Base-by-base conservation (phyloP, 768 basidiomycete genomes). In the Boletus coccyginus region DNA sequence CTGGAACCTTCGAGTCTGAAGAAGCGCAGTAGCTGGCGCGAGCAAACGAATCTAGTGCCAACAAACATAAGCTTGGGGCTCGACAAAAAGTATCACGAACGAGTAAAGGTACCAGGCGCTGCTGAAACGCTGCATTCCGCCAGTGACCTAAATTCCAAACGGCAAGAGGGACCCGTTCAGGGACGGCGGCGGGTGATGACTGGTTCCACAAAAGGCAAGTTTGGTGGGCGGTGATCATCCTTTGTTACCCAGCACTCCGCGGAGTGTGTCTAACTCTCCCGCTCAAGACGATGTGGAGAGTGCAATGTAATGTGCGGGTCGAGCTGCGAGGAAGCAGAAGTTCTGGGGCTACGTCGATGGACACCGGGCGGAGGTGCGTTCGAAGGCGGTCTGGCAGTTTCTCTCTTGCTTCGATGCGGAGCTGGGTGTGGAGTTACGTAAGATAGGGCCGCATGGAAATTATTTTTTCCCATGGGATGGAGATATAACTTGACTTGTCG, bases 401-500 rank as follows among this genome's bases (percentile, higher is more conserved):
- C n/a, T 36, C 44, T 53, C 40, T 41, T 39, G 51, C 45, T 58
- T 59, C 50, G 53, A 63, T 52, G 56, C 40, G 56, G 60, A 57
- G 60, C n/a, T 38, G 27, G 33, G 21, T 24, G 50, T 19, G 35
- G 0, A 13, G 38, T 66, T 57, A 66, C 66, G 61, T 66, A 68
- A 66, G 10, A 41, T 8, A 24, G 52, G 56, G 59, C 50, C 48
- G 56, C 54, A 45, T 48, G 40, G 17, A 52, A 35, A 48, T 46
- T 2, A 46, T 46, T 53, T 72, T 70, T 72, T 70, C 70, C 67
- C 70, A 70, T 65, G 65, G 35, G 54, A 50, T 39, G 53, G 27
- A 19, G 67, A 70, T 71, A 73, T 71, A 73, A 71, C 60, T 50
- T 42, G 10, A 3, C 60, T 60, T 57, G 66, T 69, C 54, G 66